Base-by-base conservation (phyloP, 371 early-diverging fungal genomes). In the Mortierella sp. region DNA sequence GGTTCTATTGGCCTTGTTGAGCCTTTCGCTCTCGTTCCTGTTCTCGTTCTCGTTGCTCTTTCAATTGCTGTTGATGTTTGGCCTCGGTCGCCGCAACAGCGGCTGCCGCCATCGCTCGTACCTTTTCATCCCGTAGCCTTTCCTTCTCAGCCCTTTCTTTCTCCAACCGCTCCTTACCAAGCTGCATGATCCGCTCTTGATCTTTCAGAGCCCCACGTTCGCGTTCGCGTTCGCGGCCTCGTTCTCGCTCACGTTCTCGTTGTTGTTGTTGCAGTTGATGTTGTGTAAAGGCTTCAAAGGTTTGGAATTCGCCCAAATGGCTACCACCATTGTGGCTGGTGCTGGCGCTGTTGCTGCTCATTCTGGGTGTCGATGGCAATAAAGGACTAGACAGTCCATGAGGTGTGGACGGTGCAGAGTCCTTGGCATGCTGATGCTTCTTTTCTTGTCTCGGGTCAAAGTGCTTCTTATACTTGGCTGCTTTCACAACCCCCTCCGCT, bases 401-500 rank as follows among this genome's bases (percentile, higher is more conserved):
- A 1, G 58, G 27, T 23, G 42, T 51, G 0, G 57, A 47, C 2
- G 64, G 56, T 13, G 21, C 54, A 4, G 68, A 60, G n/a, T 67
- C 61, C 54, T 72, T 66, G 31, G 53, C 45, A 26, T 27, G 21
- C 18, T 58, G 54, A 21, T 48, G 56, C 21, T 58, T 54, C 45
- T 23, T 31, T 62, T 69, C 39, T 74, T 69, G 41, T 74, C 74
- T 1, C 56, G 54, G 59, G 47, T 72, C 73, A 64, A 82, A 85
- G 42, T 87, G 87, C 58, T 87, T 87, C 70, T 85, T 87, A 64
- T 79, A 87, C 28, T 83, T 82, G 43, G 83, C 81, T 19, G 57
- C 51, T 19, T 67, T 53, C 5, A 85, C 73, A 21, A 79, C 61
- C 16, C 81, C 79, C 43, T 65, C 82, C 21, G 59, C 70, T 14